Conservation (phyloP, 331 rosid genomes). For the Malus hybrid region DNA sequence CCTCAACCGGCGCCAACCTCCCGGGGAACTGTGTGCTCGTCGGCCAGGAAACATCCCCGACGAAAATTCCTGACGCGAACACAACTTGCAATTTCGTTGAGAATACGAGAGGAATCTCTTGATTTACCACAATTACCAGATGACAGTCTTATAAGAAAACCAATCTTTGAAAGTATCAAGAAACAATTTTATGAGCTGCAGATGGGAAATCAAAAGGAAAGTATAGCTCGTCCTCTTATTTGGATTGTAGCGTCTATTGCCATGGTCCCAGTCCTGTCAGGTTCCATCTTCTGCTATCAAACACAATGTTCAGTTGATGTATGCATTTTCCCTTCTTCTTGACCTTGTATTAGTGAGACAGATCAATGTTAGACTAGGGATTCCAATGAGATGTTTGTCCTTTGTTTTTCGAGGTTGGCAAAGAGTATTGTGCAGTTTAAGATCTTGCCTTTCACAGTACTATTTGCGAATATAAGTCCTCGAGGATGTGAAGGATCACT, state of each 20-base stretch:
- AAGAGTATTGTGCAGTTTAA: conserved; percentile 74
- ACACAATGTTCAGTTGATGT: conserved; percentile 60
- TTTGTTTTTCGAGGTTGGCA: conserved; percentile 65
- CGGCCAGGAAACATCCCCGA: too few relatives aligned
- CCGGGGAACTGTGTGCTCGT: too few relatives aligned
- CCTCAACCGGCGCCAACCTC: too few relatives aligned
- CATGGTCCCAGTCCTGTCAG: conserved; percentile 68
- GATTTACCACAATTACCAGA: conserved; percentile 40
- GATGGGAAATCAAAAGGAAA: conserved; percentile 36
- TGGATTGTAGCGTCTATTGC: conserved; percentile 79
- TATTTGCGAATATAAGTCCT: conserved; percentile 63
- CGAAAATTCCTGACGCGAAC: too few relatives aligned
- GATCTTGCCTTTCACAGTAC: conserved; percentile 70
- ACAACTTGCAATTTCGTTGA: conserved; percentile 31
- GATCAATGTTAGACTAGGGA: conserved; percentile 55
- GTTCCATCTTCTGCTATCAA: conserved; percentile 81
- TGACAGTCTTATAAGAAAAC: conserved; percentile 15
- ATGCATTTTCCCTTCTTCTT: conserved; percentile 54
- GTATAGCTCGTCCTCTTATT: conserved; percentile 40
- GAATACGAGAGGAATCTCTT: conserved; percentile 60
- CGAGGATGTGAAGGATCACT: conserved; percentile 35
- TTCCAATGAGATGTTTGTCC: conserved; percentile 59
- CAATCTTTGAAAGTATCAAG: conserved; percentile 39
- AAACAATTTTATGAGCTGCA: conserved; percentile 45
- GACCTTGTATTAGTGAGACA: conserved; percentile 69